Percentiles rank a stretch among this genome's conserved stretches.
Evolutionary conservation across 2,329 filamentous ascomycete species (phyloP).

Genomic region (Aspergillaceae sp.): DNA sequence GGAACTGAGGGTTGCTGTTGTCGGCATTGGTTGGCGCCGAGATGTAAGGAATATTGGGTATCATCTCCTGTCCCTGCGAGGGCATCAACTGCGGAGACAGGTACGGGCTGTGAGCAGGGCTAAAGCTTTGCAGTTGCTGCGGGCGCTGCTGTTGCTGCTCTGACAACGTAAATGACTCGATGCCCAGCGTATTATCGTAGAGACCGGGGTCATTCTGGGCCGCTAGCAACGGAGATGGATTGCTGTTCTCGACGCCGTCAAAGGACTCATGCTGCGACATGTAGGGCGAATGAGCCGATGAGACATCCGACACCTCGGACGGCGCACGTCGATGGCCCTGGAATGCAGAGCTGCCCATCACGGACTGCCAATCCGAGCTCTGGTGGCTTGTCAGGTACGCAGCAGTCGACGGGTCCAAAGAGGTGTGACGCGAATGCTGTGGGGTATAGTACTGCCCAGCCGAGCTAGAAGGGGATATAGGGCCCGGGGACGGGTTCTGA

Average conservation of each 20-base stretch:
- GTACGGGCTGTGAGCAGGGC: conserved; percentile 64
- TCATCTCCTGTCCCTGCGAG: conserved; percentile 61
- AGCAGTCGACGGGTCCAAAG: conserved; percentile 53
- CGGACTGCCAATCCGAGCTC: conserved; percentile 50
- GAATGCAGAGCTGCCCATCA: conserved; percentile 53
- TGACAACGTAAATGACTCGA: conserved; percentile 72
- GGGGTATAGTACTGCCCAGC: conserved; percentile 45
- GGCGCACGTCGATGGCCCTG: conserved; percentile 73
- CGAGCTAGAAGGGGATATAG: conserved; percentile 48
- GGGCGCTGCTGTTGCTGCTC: conserved; percentile 49
- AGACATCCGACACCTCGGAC: conserved; percentile 90
- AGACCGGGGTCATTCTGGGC: conserved; percentile 61
- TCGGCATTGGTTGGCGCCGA: conserved; percentile 30
- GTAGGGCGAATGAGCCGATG: conserved; percentile 76
- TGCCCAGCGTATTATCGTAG: conserved; percentile 68
- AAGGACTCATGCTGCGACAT: conserved; percentile 70
- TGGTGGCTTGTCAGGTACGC: conserved; percentile 47
- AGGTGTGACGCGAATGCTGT: conserved; percentile 51
- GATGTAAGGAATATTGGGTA: conserved; percentile 34
- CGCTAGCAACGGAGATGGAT: conserved; percentile 69
- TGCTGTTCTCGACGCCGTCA: conserved; percentile 57
- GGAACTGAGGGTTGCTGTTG: conserved; percentile 40
- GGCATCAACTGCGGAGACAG: conserved; percentile 57
- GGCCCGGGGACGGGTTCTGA: conserved; percentile 40
- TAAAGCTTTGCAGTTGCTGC: conserved; percentile 41